These are phyloP conservation scores for Pythium diclinum DNA, from an alignment of 352 stramenopile species.

Conservation along the genomic window DNA sequence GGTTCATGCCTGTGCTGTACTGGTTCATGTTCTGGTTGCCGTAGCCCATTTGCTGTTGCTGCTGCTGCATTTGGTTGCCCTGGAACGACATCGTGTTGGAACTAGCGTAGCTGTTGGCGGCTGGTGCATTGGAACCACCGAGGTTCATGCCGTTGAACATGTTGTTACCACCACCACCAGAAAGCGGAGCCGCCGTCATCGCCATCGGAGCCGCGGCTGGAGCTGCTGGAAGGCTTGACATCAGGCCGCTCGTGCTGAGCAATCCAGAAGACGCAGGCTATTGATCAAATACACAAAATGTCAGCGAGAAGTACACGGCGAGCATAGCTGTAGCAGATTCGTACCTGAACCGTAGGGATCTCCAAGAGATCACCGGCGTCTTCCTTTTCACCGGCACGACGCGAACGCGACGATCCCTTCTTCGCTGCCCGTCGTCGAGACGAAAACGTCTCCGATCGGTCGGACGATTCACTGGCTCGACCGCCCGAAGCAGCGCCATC, in stretches of 20 bases:
- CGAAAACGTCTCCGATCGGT: slow-evolving; percentile 69
- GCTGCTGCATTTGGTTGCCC: slow-evolving; percentile 22
- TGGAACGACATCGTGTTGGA: slow-evolving; percentile 42
- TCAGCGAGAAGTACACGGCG: background rate
- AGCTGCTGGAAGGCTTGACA: slow-evolving; percentile 42
- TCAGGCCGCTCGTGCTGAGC: slow-evolving; percentile 43
- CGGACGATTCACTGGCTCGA: slow-evolving; percentile 32
- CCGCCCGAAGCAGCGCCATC: slow-evolving; percentile 5
- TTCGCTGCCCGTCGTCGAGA: slow-evolving; percentile 63
- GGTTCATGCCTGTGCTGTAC: slow-evolving; percentile 63
- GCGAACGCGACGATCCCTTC: slow-evolving; percentile 51
- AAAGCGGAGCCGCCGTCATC: slow-evolving; percentile 16
- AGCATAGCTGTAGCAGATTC: background rate
- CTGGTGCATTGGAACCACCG: slow-evolving; percentile 16
- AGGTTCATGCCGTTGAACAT: slow-evolving; percentile 76
- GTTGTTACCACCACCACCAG: slow-evolving; percentile 20
- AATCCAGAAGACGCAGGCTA: slow-evolving; percentile 35
- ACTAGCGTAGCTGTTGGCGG: slow-evolving; percentile 35
- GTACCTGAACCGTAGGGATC: slow-evolving; percentile 32
- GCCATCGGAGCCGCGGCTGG: slow-evolving; percentile 26
- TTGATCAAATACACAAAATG: background rate
- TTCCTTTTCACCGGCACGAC: slow-evolving; percentile 48
- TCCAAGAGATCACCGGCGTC: slow-evolving; percentile 58
- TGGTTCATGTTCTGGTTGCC: slow-evolving; percentile 38
- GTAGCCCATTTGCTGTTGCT: slow-evolving; percentile 27